phyloP scores from a whole-genome alignment of 78 protist genomes.

The Guillardia theta region DNA sequence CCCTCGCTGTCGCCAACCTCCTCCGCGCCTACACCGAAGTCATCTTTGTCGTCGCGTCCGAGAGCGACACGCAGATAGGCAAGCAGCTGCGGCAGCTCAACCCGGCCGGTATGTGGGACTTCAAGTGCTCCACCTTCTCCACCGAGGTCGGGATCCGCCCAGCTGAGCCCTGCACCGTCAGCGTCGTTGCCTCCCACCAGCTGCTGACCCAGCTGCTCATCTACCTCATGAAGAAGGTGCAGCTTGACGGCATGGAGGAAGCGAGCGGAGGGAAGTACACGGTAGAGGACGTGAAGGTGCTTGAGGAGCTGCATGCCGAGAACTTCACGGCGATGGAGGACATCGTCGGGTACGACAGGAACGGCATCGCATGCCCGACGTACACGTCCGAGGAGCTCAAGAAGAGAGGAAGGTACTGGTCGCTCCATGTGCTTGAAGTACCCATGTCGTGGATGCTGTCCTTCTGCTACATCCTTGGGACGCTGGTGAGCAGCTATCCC shows the following conservation, averaged over 20 bases:
- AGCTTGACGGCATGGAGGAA: neutral
- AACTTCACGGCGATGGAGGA: neutral
- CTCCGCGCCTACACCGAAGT: neutral
- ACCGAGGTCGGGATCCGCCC: neutral
- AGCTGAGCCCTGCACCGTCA: neutral
- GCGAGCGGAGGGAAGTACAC: neutral
- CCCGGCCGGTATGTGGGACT: neutral
- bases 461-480: neutral
- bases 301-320: neutral
- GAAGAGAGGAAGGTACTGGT: neutral
- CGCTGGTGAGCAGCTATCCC: neutral
- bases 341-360: neutral
- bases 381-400: neutral
- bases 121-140: neutral
- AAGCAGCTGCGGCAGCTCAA: slow-evolving; percentile 7
- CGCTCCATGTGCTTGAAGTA: neutral
- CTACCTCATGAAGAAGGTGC: neutral
- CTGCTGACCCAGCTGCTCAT: neutral
- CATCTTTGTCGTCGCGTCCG: slow-evolving; percentile 2
- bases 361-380: neutral
- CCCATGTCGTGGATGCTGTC: neutral
- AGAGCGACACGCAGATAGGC: slow-evolving; percentile 23
- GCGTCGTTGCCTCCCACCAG: neutral
- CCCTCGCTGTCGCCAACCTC: neutral
- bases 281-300: neutral